phyloP scores from a whole-genome alignment of 306 rosid species.

The Prunus kanzakura region DNA sequence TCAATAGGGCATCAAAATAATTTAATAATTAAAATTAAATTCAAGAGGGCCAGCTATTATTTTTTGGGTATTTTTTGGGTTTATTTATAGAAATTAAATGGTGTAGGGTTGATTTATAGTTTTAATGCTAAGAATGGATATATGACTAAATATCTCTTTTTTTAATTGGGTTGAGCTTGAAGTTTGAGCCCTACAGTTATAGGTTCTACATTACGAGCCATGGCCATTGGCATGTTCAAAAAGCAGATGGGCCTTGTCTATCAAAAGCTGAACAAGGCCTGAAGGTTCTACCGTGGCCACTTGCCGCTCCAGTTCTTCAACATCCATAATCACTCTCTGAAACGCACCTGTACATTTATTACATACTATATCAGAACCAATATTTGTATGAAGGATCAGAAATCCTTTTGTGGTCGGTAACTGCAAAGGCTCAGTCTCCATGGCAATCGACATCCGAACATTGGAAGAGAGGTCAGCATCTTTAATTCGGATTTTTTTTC shows the following conservation, averaged over 20 bases:
- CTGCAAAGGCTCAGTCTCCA: slow-evolving; percentile 32
- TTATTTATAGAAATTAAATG: too few relatives aligned
- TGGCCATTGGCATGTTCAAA: background rate
- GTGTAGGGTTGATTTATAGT: too few relatives aligned
- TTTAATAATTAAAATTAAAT: too few relatives aligned
- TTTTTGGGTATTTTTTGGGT: too few relatives aligned
- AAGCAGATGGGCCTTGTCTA: background rate
- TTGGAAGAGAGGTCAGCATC: slow-evolving; percentile 48
- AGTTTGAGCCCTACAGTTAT: background rate
- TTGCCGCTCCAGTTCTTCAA: background rate
- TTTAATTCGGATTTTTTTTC: background rate
- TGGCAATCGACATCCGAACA: slow-evolving; percentile 46
- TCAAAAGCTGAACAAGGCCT: background rate
- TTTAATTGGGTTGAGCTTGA: background rate
- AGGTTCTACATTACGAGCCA: background rate
- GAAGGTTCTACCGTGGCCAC: background rate
- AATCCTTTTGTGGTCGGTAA: slow-evolving; percentile 2
- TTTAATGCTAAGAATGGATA: too few relatives aligned
- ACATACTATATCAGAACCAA: background rate
- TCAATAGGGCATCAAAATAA: too few relatives aligned
- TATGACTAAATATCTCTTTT: too few relatives aligned
- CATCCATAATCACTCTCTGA: background rate
- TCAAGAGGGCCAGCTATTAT: too few relatives aligned
- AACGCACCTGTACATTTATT: background rate
- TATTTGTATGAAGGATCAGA: background rate